Conservation (phyloP, 768 basidiomycete species). For the Mycena sanguinolenta region DNA sequence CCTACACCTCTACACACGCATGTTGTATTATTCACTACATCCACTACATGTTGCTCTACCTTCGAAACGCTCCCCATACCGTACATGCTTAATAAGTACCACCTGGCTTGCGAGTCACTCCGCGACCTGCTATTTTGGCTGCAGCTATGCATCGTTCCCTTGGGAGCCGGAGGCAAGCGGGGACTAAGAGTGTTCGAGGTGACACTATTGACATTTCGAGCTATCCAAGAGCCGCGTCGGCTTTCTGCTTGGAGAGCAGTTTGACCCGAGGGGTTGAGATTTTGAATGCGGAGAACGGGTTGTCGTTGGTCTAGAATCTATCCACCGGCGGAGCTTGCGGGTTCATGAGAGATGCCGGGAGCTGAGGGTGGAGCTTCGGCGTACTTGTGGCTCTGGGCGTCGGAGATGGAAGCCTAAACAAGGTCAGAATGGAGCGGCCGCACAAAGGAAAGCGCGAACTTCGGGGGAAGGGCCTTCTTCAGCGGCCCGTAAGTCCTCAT, state of each 20-base stretch:
- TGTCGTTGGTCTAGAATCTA: background rate
- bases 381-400: conserved; percentile 2
- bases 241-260: too few relatives aligned
- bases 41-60: background rate
- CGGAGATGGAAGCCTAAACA: background rate
- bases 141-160: too few relatives aligned
- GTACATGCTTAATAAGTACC: conserved; percentile 5
- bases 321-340: conserved; percentile 1
- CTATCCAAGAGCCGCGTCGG: too few relatives aligned
- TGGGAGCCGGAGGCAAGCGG: too few relatives aligned
- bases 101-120: conserved; percentile 3
- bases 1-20: background rate
- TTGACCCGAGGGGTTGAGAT: too few relatives aligned
- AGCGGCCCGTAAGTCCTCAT: conserved; percentile 15
- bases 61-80: background rate
- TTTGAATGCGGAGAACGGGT: background rate
- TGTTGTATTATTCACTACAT: conserved; percentile 2
- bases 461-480: background rate
- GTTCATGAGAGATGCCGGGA: background rate
- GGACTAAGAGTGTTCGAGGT: too few relatives aligned
- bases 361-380: background rate
- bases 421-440: background rate
- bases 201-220: too few relatives aligned
- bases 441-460: background rate
- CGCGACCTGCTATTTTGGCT: background rate